Percentiles rank a stretch among this genome's conserved stretches.
phyloP scores from a whole-genome alignment of 208 protist species.

The Angomonas deanei region DNA sequence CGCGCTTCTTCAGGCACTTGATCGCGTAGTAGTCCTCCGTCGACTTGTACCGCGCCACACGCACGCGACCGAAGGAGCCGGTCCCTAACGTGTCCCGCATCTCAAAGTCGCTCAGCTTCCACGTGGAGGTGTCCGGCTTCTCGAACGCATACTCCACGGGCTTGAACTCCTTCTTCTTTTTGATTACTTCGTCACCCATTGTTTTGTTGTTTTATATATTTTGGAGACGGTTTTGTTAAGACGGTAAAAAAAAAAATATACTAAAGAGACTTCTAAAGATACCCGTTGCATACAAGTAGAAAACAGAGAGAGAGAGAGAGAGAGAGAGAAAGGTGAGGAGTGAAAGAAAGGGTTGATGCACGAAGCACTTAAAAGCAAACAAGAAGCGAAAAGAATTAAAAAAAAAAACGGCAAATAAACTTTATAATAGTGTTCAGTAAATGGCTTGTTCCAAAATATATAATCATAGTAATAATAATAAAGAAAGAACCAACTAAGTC shows the following conservation, averaged over 20 bases:
- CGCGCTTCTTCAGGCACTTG: constrained; percentile 87
- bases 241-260: no score
- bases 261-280: no score
- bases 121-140: constrained; percentile 69
- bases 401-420: no score
- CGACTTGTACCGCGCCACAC: constrained; percentile 76
- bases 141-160: constrained; percentile 22
- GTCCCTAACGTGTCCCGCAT: constrained; percentile 85
- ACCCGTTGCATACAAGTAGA: background rate
- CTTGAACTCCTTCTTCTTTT: constrained; percentile 20
- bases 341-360: background rate
- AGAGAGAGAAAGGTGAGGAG: background rate
- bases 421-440: no score
- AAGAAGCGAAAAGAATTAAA: background rate
- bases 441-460: no score
- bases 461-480: no score
- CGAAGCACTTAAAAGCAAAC: constrained; percentile 1
- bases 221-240: no score
- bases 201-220: no score
- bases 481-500: no score
- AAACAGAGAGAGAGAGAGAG: constrained; percentile 11
- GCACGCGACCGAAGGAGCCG: constrained; percentile 92
- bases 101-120: constrained; percentile 84
- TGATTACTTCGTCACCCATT: no score
- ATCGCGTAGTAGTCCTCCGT: constrained; percentile 86